Evolutionary conservation across 768 basidiomycete genomes (phyloP).

Genomic region (Polyporus arcularius): DNA sequence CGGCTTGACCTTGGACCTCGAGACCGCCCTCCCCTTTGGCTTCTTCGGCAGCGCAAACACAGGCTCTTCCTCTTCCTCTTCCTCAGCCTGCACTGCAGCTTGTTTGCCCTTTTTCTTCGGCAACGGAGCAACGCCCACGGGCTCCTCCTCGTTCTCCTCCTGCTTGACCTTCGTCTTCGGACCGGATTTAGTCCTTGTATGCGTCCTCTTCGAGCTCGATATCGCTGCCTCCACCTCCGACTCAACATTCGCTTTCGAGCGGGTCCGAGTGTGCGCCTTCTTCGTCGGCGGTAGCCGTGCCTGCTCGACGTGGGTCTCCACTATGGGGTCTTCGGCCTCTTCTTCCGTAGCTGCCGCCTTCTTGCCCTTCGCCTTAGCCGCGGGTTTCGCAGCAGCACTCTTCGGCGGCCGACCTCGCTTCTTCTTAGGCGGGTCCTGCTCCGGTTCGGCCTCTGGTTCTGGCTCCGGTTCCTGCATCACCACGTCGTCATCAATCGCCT

Average conservation of each 20-base stretch:
- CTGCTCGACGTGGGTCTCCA: not conserved
- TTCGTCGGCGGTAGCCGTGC: slow-evolving; percentile 8
- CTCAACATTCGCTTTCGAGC: slow-evolving; percentile 20
- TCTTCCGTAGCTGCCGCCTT: slow-evolving; percentile 1
- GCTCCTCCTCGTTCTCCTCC: slow-evolving; percentile 15
- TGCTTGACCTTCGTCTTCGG: slow-evolving; percentile 15
- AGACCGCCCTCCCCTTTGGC: slow-evolving; percentile 11
- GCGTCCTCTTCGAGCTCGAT: slow-evolving; percentile 10
- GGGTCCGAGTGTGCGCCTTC: slow-evolving; percentile 20
- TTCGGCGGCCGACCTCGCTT: slow-evolving; percentile 20
- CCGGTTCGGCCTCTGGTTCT: not conserved
- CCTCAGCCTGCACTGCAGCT: not conserved
- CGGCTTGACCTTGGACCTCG: slow-evolving; percentile 20
- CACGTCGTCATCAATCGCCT: slow-evolving; percentile 12
- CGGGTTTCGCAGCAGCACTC: slow-evolving; percentile 4
- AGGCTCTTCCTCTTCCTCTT: slow-evolving; percentile 23
- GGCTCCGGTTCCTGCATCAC: slow-evolving; percentile 11
- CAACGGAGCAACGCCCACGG: slow-evolving; percentile 1
- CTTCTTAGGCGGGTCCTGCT: slow-evolving; percentile 13
- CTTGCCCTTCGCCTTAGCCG: slow-evolving; percentile 6
- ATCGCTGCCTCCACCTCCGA: slow-evolving; percentile 19
- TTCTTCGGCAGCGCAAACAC: slow-evolving; percentile 5
- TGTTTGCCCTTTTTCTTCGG: slow-evolving; percentile 20
- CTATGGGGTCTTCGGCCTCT: not conserved
- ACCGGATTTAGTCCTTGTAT: slow-evolving; percentile 16